Percentiles rank a stretch among this genome's conserved stretches.
Conservation (phyloP, 768 basidiomycete genomes). For the Calocera cornea region DNA sequence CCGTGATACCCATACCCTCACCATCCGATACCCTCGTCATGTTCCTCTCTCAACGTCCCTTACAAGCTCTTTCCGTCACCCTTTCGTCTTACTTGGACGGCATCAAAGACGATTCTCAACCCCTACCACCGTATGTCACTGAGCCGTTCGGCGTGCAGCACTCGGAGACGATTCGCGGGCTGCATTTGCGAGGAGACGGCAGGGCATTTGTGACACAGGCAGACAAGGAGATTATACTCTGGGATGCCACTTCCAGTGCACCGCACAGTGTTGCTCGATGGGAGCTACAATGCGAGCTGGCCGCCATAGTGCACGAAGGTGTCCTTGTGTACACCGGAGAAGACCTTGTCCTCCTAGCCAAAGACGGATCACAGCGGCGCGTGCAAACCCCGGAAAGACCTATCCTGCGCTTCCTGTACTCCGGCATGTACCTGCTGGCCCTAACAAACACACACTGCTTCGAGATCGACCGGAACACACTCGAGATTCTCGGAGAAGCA, state of each 20-base stretch:
- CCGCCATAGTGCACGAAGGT: neutral
- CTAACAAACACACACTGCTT: neutral
- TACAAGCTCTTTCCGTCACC: neutral
- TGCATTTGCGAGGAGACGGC: neutral
- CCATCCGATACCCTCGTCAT: constrained; percentile 1
- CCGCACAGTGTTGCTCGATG: neutral
- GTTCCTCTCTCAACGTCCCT: neutral
- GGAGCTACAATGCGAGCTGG: neutral
- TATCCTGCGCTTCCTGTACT: neutral
- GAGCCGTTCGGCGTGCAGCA: constrained; percentile 1
- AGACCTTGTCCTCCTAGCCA: neutral
- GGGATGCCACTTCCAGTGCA: neutral
- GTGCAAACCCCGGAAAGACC: neutral
- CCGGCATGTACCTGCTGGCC: neutral
- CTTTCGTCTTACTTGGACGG: neutral
- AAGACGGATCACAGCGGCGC: neutral
- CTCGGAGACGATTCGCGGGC: constrained; percentile 1
- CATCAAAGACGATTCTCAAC: neutral
- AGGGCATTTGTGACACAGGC: neutral
- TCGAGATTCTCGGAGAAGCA: neutral
- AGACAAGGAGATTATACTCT: neutral
- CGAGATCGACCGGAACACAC: neutral
- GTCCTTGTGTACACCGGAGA: neutral
- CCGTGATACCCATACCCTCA: neutral
- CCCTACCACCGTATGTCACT: neutral